Base-by-base conservation (phyloP, 495 filamentous ascomycete species). In the Astrothelium subdiscretum region DNA sequence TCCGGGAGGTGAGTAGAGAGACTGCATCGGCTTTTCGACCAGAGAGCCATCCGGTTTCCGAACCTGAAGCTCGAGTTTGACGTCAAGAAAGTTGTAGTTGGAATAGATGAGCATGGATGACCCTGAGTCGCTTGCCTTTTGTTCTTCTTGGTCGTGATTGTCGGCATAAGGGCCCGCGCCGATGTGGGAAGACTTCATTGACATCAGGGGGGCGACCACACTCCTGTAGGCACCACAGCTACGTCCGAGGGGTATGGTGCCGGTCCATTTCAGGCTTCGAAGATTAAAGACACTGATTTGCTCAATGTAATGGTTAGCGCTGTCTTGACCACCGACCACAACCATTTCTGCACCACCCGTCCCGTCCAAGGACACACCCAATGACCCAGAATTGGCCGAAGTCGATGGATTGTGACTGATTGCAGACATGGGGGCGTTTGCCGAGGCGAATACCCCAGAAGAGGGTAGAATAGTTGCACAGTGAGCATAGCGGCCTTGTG, bases 211-310 rank as follows among this genome's bases (percentile, higher is more conserved):
- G 24, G 92, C 87, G 42, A 96, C 92, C 12, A 97, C 92, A 69
- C 91, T 96, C 58, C 95, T 84, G 71, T 98, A 98, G 2, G 95
- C 95, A 61, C 94, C 94, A 70, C 94, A 98, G 68, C 87, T 92
- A 72, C 90, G 87, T 31, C 89, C 92, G 15, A 98, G 76, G 3
- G 85, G 76, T 59, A 86, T 86, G 8, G 91, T 96, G 27, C 87
- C 88, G 2, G 90, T 91, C 94, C 94, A 98, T 74, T 94, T 95
- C 62, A 97, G 73, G 70, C 90, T 96, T n/a, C 94, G 83, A 31
- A 98, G 80, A 66, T 98, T 98, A 78, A 97, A 98, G 5, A 97
- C 91, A 69, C 91, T 96, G 68, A 97, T 91, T 74, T 97, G 90
- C 71, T 97, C 92, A 64, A 98, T 97, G 67, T 98, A 98, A 70